Evolutionary conservation across 306 rosid genomes (phyloP).

Genomic region (Cucurbita maxima): DNA sequence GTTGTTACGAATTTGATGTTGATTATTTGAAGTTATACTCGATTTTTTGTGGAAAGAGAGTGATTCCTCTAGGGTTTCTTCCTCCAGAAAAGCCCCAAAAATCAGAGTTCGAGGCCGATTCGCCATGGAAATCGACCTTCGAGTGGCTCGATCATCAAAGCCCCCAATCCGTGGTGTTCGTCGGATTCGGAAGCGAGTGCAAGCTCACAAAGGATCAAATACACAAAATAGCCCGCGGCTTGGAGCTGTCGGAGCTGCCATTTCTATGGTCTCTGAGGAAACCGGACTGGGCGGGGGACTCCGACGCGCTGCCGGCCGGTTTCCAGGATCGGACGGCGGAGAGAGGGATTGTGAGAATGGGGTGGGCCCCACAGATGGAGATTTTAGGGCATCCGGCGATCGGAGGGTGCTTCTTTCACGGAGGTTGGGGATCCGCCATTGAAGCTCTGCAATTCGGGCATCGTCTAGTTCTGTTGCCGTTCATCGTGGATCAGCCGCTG

Average conservation of each 20-base stretch:
- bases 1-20: neutral
- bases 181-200: conserved; percentile 34
- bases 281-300: neutral
- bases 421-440: conserved; percentile 30
- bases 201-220: conserved; percentile 21
- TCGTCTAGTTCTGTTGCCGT: conserved; percentile 22
- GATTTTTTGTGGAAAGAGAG: conserved; percentile 10
- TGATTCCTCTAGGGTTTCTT: conserved; percentile 28
- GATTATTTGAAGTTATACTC: conserved; percentile 10
- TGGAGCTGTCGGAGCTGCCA: conserved; percentile 24
- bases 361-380: conserved; percentile 29
- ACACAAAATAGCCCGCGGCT: conserved; percentile 27
- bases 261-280: conserved; percentile 30
- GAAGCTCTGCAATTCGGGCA: conserved; percentile 29
- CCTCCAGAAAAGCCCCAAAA: conserved; percentile 12
- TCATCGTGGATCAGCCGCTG: conserved; percentile 23
- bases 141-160: conserved; percentile 29
- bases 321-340: conserved; percentile 13
- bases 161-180: conserved; percentile 23
- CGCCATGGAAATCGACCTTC: conserved; percentile 8
- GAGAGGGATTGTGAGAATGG: conserved; percentile 14
- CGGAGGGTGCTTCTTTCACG: conserved; percentile 33
- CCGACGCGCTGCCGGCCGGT: conserved; percentile 14
- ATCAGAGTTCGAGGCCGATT: neutral
- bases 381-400: conserved; percentile 24